phyloP scores from a whole-genome alignment of 345 rosid species.

The Gossypium arboreum region DNA sequence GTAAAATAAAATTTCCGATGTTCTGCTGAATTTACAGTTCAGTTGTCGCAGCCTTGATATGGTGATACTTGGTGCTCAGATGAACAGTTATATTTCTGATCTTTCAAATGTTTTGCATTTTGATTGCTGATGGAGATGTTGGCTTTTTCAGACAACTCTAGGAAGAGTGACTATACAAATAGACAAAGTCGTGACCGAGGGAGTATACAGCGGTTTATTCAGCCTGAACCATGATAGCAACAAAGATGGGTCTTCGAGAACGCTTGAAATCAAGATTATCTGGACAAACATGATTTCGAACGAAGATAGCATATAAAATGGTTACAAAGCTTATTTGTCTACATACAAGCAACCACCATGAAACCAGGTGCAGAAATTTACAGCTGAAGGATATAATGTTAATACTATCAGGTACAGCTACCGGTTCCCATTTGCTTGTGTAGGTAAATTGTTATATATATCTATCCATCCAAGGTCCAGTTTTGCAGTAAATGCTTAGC shows the following conservation, averaged over 20 bases:
- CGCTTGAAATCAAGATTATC: conserved; percentile 58
- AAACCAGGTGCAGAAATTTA: neutral
- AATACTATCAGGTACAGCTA: no score
- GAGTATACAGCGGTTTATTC: conserved; percentile 55
- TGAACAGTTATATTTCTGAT: neutral
- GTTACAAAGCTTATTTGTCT: neutral
- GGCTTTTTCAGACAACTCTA: conserved; percentile 55
- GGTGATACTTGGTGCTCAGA: neutral
- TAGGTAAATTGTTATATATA: conserved; percentile 12
- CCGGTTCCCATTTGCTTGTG: conserved; percentile 19
- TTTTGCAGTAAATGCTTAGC: conserved; percentile 32
- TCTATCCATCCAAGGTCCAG: conserved; percentile 21
- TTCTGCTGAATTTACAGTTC: neutral
- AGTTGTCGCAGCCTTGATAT: neutral
- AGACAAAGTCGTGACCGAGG: conserved; percentile 75
- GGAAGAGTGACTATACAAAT: conserved; percentile 86
- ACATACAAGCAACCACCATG: conserved; percentile 1
- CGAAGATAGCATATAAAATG: conserved; percentile 21
- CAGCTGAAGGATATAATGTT: neutral
- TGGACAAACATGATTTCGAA: conserved; percentile 45
- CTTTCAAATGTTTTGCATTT: neutral
- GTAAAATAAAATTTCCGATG: conserved; percentile 31
- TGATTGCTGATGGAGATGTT: conserved; percentile 12
- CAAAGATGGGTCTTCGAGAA: conserved; percentile 53
- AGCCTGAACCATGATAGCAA: conserved; percentile 52